These are phyloP conservation scores for Lactarius pseudohatsudake DNA, from an alignment of 768 basidiomycete genomes.

Conservation along the genomic window DNA sequence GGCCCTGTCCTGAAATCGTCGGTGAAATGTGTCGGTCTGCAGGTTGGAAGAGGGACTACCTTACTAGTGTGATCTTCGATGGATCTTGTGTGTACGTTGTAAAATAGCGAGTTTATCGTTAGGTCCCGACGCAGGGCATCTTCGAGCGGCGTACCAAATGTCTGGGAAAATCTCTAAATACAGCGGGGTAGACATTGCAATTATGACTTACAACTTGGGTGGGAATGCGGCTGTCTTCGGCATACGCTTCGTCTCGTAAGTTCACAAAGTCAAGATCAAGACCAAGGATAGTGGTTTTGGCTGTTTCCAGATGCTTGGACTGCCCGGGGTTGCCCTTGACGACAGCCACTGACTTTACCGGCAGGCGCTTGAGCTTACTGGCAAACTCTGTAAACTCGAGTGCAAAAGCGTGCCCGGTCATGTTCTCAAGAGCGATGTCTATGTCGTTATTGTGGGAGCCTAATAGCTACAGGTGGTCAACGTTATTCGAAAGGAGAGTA, in stretches of 20 bases:
- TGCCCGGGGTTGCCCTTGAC: conserved; percentile 95
- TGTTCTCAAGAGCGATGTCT: conserved; percentile 84
- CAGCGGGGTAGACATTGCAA: not conserved
- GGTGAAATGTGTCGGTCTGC: not conserved
- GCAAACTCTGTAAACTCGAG: conserved; percentile 68
- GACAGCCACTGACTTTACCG: conserved; percentile 65
- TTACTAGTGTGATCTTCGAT: conserved; percentile 88
- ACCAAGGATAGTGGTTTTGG: conserved; percentile 75
- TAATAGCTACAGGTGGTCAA: conserved; percentile 56
- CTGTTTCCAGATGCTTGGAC: conserved; percentile 97
- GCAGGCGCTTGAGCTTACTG: conserved; percentile 48
- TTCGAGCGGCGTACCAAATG: conserved; percentile 87
- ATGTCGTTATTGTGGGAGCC: conserved; percentile 85
- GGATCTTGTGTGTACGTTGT: conserved; percentile 81
- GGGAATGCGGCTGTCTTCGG: conserved; percentile 84
- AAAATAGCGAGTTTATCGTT: conserved; percentile 95
- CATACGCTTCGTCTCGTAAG: conserved; percentile 89
- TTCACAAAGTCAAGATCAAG: conserved; percentile 93
- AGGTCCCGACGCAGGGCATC: conserved; percentile 90
- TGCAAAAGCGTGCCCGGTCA: conserved; percentile 92
- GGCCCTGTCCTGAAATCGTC: conserved; percentile 70
- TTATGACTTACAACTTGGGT: conserved; percentile 64
- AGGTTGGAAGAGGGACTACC: conserved; percentile 40
- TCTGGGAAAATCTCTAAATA: conserved; percentile 43
- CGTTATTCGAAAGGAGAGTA: conserved; percentile 6